Conservation (phyloP, 1,284 basidiomycete species). For the Cryptococcus sp. region DNA sequence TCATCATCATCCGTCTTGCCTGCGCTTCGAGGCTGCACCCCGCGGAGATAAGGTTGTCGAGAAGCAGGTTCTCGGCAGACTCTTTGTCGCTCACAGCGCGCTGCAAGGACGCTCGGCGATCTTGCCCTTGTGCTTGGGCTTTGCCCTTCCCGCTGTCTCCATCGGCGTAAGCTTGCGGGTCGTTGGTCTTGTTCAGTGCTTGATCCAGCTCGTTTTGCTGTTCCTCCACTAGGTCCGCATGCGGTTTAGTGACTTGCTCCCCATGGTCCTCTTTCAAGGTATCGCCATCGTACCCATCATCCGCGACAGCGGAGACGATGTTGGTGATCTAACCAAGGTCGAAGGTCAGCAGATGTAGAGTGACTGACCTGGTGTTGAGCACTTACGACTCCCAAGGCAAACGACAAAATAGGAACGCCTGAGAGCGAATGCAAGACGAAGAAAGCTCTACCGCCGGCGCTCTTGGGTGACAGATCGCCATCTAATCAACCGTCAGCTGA, state of each 20-base stretch:
- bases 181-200: not conserved
- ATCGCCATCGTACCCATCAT: not conserved
- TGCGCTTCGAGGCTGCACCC: conserved; percentile 1
- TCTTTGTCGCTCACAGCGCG: not conserved
- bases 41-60: not conserved
- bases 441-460: not conserved
- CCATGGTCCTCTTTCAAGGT: not conserved
- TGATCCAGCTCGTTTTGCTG: not conserved
- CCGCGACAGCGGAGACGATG: not conserved
- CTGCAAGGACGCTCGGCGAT: not conserved
- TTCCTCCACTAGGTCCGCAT: not conserved
- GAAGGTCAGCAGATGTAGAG: not conserved
- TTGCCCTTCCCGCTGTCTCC: not conserved
- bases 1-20: conserved; percentile 1
- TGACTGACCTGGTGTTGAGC: not conserved
- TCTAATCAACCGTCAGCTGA: not conserved
- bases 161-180: not conserved
- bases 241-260: not conserved
- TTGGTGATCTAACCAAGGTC: not conserved
- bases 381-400: not conserved
- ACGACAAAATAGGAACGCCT: not conserved
- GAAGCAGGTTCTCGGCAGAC: not conserved
- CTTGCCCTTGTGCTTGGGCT: not conserved
- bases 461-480: not conserved
- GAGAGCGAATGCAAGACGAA: conserved; percentile 2